phyloP scores from a whole-genome alignment of 192 early-diverging fungal genomes.

The Coemansia javaensis region DNA sequence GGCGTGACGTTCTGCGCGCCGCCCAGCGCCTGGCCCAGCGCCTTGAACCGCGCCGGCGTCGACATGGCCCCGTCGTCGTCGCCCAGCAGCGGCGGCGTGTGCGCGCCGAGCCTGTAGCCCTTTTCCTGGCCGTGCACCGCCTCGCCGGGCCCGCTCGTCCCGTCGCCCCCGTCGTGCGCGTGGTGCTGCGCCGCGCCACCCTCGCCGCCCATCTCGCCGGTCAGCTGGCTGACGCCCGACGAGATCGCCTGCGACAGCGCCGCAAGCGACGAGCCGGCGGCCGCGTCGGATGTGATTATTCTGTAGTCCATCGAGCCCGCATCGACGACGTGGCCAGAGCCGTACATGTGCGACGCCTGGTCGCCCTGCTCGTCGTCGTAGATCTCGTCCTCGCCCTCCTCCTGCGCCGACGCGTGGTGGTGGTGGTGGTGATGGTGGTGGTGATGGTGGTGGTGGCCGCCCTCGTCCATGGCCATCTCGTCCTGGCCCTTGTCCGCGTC shows the following conservation, averaged over 20 bases:
- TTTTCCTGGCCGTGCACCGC: conserved; percentile 10
- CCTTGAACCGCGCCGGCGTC: conserved; percentile 18
- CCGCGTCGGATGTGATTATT: conserved; percentile 25
- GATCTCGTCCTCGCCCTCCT: conserved; percentile 6
- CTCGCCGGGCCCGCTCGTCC: neutral
- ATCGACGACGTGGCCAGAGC: conserved; percentile 16
- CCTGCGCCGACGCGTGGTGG: conserved; percentile 1
- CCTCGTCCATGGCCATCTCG: conserved; percentile 14
- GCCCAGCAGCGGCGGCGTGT: conserved; percentile 6
- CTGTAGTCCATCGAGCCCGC: conserved; percentile 25
- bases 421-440: conserved; percentile 4
- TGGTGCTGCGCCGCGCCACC: neutral
- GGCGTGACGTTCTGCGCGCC: conserved; percentile 14
- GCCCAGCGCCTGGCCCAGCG: conserved; percentile 7
- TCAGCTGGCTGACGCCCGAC: conserved; percentile 26
- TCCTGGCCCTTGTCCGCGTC: conserved; percentile 5
- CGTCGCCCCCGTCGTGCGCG: neutral
- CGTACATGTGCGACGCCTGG: conserved; percentile 27
- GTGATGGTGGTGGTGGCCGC: conserved; percentile 8
- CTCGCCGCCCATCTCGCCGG: conserved; percentile 5
- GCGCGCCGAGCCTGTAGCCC: conserved; percentile 4
- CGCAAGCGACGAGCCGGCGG: conserved; percentile 26
- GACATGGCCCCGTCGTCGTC: neutral
- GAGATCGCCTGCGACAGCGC: conserved; percentile 38
- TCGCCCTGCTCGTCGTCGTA: conserved; percentile 29